Evolutionary conservation across 208 protist genomes (phyloP).

Genomic region (Trypanosoma boissoni): DNA sequence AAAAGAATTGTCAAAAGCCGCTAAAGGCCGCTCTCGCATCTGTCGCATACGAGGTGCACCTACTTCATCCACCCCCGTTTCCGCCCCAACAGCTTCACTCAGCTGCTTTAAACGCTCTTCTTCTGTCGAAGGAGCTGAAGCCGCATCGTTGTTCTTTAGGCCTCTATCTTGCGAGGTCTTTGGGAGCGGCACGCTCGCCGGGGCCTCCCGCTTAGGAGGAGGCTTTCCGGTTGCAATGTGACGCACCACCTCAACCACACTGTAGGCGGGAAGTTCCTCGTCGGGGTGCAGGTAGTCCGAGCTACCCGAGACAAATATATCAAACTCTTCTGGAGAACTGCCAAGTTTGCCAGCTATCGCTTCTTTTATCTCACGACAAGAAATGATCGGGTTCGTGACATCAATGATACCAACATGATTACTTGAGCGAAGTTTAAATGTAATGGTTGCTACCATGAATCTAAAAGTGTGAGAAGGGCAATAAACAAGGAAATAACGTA

Average conservation of each 20-base stretch:
- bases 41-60: slow-evolving; percentile 18
- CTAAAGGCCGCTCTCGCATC: slow-evolving; percentile 11
- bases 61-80: slow-evolving; percentile 78
- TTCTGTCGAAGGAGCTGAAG: slow-evolving; percentile 43
- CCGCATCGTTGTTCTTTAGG: background rate
- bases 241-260: slow-evolving; percentile 76
- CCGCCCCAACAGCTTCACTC: slow-evolving; percentile 59
- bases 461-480: background rate
- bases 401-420: slow-evolving; percentile 80
- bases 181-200: background rate
- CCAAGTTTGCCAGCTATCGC: slow-evolving; percentile 65
- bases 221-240: slow-evolving; percentile 41
- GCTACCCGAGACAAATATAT: slow-evolving; percentile 70
- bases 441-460: slow-evolving; percentile 65
- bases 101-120: slow-evolving; percentile 82
- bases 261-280: slow-evolving; percentile 73
- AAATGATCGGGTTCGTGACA: slow-evolving; percentile 60
- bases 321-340: slow-evolving; percentile 69
- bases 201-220: slow-evolving; percentile 17
- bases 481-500: background rate
- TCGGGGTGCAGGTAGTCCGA: slow-evolving; percentile 70
- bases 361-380: slow-evolving; percentile 63
- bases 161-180: background rate
- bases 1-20: slow-evolving; percentile 31
- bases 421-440: slow-evolving; percentile 73